phyloP scores from a whole-genome alignment of 352 stramenopile genomes.

The Globisporangium cederbergense region DNA sequence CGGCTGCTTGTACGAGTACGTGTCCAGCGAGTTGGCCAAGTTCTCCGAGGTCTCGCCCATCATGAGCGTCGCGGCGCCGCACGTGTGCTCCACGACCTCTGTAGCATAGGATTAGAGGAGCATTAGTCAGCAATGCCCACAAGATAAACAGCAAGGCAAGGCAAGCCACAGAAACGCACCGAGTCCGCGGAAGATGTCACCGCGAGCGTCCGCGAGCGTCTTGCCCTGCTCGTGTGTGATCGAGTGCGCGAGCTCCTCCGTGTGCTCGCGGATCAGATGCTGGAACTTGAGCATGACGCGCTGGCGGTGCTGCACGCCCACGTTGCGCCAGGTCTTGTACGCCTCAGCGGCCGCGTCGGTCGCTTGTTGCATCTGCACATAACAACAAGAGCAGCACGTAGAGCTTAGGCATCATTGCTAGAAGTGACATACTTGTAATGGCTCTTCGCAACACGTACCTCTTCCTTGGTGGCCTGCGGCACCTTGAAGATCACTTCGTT shows the following conservation, averaged over 20 bases:
- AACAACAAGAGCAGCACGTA: neutral
- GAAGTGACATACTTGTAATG: neutral
- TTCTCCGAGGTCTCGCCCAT: slow-evolving; percentile 95
- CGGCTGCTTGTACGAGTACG: slow-evolving; percentile 95
- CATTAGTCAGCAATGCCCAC: neutral
- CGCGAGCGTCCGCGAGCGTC: slow-evolving; percentile 91
- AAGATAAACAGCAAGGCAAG: neutral
- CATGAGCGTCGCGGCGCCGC: slow-evolving; percentile 79
- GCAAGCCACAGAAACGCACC: slow-evolving; percentile 19
- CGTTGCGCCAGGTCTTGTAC: slow-evolving; percentile 92
- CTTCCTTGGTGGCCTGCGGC: slow-evolving; percentile 80
- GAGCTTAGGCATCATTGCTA: slow-evolving; percentile 1
- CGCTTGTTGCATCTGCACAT: slow-evolving; percentile 77
- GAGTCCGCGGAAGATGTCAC: slow-evolving; percentile 97
- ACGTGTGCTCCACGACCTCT: slow-evolving; percentile 79
- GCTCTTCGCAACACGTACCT: slow-evolving; percentile 32
- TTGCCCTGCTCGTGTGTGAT: slow-evolving; percentile 95
- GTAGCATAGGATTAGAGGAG: neutral
- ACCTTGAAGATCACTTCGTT: slow-evolving; percentile 87
- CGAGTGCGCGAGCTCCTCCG: slow-evolving; percentile 91
- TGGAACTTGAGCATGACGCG: slow-evolving; percentile 96
- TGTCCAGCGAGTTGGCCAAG: slow-evolving; percentile 91
- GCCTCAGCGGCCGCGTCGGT: slow-evolving; percentile 72
- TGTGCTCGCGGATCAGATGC: slow-evolving; percentile 92
- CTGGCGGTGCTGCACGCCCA: slow-evolving; percentile 92